Conservation (phyloP, 129 eudicot species). For the Tagetes erecta region DNA sequence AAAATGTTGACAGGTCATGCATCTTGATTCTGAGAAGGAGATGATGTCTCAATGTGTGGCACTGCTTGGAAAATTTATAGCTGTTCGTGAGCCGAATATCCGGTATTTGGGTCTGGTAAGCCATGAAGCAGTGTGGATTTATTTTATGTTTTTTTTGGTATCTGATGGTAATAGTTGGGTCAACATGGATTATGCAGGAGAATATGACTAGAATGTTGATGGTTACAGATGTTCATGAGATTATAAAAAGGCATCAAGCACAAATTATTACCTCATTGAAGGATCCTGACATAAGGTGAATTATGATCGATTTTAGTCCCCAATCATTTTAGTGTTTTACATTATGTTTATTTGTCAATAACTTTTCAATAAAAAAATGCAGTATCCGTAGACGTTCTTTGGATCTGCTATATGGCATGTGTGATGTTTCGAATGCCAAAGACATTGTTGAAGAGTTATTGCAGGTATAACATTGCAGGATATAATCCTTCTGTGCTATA, state of each 20-base stretch:
- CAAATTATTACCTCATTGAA: constrained; percentile 92
- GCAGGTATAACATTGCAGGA: constrained; percentile 55
- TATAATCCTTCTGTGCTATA: not conserved
- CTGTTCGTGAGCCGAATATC: constrained; percentile 98
- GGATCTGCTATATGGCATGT: constrained; percentile 98
- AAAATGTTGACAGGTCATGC: constrained; percentile 71
- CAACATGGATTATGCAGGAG: constrained; percentile 63
- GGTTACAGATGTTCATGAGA: constrained; percentile 98
- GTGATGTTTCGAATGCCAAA: constrained; percentile 98
- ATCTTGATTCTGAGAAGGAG: constrained; percentile 98
- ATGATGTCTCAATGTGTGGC: constrained; percentile 99
- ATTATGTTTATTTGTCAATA: constrained; percentile 3
- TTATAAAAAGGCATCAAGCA: constrained; percentile 95
- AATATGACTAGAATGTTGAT: constrained; percentile 99
- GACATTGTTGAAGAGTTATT: constrained; percentile 95
- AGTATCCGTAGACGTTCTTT: constrained; percentile 96
- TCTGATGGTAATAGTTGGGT: constrained; percentile 38
- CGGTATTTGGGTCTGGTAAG: constrained; percentile 98
- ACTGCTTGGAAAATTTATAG: constrained; percentile 94
- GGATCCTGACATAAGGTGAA: constrained; percentile 96
- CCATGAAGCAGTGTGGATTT: constrained; percentile 10
- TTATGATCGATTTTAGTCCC: constrained; percentile 5
- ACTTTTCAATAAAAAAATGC: constrained; percentile 21
- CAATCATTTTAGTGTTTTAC: not conserved
- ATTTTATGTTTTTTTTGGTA: constrained; percentile 8